Conservation (phyloP, 192 early-diverging fungal genomes). For the Phycomyces blakesleeanus region DNA sequence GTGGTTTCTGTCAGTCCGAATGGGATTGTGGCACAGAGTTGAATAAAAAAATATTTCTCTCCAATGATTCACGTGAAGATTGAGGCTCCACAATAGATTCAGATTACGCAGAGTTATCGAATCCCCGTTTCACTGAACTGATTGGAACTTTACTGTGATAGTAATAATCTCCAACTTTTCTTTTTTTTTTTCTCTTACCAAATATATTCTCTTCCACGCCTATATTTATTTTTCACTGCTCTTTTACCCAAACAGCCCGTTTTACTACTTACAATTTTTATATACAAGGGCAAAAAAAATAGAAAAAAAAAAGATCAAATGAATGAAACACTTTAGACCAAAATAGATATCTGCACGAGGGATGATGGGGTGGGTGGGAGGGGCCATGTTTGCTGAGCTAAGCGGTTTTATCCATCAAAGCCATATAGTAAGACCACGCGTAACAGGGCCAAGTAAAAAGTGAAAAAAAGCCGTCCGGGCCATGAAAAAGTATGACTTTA, state of each 20-base stretch:
- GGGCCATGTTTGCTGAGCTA: slow-evolving; percentile 17
- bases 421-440: slow-evolving; percentile 1
- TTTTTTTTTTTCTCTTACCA: too few species aligned
- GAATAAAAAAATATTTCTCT: slow-evolving; percentile 9
- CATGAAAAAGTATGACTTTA: slow-evolving; percentile 6
- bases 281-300: too few species aligned
- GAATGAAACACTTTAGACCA: too few species aligned
- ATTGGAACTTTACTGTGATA: slow-evolving; percentile 14
- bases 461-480: slow-evolving; percentile 9
- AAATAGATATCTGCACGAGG: not conserved
- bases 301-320: too few species aligned
- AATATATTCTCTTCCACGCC: too few species aligned
- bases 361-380: not conserved
- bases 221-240: too few species aligned
- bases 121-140: slow-evolving; percentile 7
- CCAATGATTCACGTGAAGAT: slow-evolving; percentile 18
- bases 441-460: slow-evolving; percentile 30
- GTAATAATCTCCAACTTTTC: too few species aligned
- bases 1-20: slow-evolving; percentile 11
- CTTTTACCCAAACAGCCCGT: too few species aligned
- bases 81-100: not conserved
- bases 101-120: not conserved
- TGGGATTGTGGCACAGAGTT: slow-evolving; percentile 8
- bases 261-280: too few species aligned
- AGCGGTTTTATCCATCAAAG: slow-evolving; percentile 3